phyloP scores from a whole-genome alignment of 352 stramenopile genomes.

The Pythium monospermum region DNA sequence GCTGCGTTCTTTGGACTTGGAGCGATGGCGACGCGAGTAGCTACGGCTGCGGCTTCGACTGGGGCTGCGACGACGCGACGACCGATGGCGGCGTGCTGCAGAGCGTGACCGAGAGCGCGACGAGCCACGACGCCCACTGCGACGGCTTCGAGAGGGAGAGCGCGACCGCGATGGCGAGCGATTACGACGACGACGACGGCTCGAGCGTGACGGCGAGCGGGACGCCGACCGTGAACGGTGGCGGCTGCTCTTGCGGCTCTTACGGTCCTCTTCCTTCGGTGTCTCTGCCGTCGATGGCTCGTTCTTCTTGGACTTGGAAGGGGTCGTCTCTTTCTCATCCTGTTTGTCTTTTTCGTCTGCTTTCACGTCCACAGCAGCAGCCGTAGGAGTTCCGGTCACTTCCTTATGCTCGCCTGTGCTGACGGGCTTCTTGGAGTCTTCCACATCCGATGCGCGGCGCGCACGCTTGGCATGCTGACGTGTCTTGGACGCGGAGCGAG shows the following conservation, averaged over 20 bases:
- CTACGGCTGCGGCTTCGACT: conserved; percentile 43
- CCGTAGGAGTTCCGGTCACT: too few relatives aligned
- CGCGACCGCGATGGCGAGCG: conserved; percentile 22
- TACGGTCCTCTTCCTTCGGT: conserved; percentile 17
- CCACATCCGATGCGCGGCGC: too few relatives aligned
- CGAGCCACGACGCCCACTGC: conserved; percentile 25
- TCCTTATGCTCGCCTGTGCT: too few relatives aligned
- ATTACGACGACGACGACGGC: conserved; percentile 41
- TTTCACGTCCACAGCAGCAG: too few relatives aligned
- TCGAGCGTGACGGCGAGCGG: conserved; percentile 53
- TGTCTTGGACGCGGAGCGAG: conserved; percentile 29
- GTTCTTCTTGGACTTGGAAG: conserved; percentile 2
- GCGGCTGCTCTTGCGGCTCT: conserved; percentile 42
- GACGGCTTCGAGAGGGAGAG: conserved; percentile 44
- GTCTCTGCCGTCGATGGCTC: conserved; percentile 5
- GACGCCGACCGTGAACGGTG: conserved; percentile 49
- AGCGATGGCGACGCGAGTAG: conserved; percentile 46
- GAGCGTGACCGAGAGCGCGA: conserved; percentile 55
- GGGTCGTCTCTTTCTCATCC: neutral
- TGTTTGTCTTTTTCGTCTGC: conserved; percentile 15
- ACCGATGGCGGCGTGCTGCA: conserved; percentile 28
- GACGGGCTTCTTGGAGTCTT: conserved; percentile 16
- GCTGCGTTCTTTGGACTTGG: conserved; percentile 47
- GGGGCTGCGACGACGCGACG: conserved; percentile 38
- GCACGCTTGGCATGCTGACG: conserved; percentile 24